Evolutionary conservation across 805 yeast genomes (phyloP), one percentile per base, ranked within the genome.

Genomic region (Jamesozyma rosinii): DNA sequence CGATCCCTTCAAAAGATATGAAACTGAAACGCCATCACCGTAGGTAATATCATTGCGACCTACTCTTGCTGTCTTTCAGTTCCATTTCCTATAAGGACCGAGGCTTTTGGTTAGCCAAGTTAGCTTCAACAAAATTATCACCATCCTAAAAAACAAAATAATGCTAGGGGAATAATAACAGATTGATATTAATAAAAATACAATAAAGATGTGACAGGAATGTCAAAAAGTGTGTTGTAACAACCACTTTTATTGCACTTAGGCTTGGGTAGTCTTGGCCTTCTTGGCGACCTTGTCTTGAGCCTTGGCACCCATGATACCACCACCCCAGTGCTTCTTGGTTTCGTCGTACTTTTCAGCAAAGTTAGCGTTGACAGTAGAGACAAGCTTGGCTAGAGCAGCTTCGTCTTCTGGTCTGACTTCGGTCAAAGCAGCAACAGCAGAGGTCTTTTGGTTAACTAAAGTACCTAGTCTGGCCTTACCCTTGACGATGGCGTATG

Each of bases 321-420:
- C 98, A 79, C 98, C 98, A 79, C 97, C 97, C 98, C 98, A 90
- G 83, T 87, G 95, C 76, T 86, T 88, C 81, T 94, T 90, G 68
- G 77, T 66, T 62, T 92, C 97, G 67, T 90, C 97, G 83, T 82
- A 86, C 75, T 87, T 86, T 68, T 85, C 95, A 62, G 72, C 70
- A 74, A 83, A 90, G 92, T 87, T 88, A 58, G 95, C 82, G 75
- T 87, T 81, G 71, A 90, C 79, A 65, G 97, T 83, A 47, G 96
- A 83, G 58, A 92, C 78, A 65, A 90, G 79, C 70, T 86, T 84
- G 58, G 97, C 89, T 64, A 90, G 81, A 66, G 85, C 88, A 66
- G 95, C 79, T 76, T 87, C 92, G 72, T 90, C 97, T 71, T 86
- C 97, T 52, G 95, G 72, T 66, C 75, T 76, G 63, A 92, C 96